Conservation (phyloP, 768 basidiomycete species). For the Clavaria fumosa region DNA sequence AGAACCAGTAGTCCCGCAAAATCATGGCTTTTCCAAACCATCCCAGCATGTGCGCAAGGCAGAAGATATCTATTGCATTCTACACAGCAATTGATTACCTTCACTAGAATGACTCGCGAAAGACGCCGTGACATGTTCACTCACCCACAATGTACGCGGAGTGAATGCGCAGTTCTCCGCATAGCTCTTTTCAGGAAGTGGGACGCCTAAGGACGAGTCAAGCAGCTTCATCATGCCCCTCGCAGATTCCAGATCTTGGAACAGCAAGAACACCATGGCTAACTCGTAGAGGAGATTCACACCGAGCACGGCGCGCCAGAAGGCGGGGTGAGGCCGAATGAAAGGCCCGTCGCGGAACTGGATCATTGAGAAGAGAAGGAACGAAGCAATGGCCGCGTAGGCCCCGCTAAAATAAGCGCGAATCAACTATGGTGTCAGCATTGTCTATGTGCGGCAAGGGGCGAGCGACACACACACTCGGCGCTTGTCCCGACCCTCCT, state of each 20-base stretch:
- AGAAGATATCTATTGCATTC: slow-evolving; percentile 79
- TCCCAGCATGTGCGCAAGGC: slow-evolving; percentile 68
- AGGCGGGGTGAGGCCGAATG: slow-evolving; percentile 75
- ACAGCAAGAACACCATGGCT: slow-evolving; percentile 68
- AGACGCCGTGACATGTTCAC: slow-evolving; percentile 9
- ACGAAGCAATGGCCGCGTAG: slow-evolving; percentile 59
- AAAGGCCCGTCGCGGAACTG: slow-evolving; percentile 87
- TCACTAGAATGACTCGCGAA: not conserved
- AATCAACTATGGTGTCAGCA: slow-evolving; percentile 7
- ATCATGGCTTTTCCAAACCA: slow-evolving; percentile 92
- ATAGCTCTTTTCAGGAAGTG: slow-evolving; percentile 75
- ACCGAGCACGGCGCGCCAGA: slow-evolving; percentile 65
- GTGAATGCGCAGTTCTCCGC: slow-evolving; percentile 68
- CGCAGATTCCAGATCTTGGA: slow-evolving; percentile 70
- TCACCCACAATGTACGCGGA: slow-evolving; percentile 49
- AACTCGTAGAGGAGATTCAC: slow-evolving; percentile 79
- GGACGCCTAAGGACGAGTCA: slow-evolving; percentile 55
- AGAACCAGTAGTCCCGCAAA: slow-evolving; percentile 86
- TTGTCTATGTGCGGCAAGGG: slow-evolving; percentile 2
- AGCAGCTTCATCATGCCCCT: slow-evolving; percentile 64
- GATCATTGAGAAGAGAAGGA: slow-evolving; percentile 70
- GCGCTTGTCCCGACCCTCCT: slow-evolving; percentile 70
- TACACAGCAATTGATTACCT: slow-evolving; percentile 16
- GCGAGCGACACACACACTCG: slow-evolving; percentile 43
- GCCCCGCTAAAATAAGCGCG: slow-evolving; percentile 35